Conservation (phyloP, 805 yeast species). For the Candida silvatica region DNA sequence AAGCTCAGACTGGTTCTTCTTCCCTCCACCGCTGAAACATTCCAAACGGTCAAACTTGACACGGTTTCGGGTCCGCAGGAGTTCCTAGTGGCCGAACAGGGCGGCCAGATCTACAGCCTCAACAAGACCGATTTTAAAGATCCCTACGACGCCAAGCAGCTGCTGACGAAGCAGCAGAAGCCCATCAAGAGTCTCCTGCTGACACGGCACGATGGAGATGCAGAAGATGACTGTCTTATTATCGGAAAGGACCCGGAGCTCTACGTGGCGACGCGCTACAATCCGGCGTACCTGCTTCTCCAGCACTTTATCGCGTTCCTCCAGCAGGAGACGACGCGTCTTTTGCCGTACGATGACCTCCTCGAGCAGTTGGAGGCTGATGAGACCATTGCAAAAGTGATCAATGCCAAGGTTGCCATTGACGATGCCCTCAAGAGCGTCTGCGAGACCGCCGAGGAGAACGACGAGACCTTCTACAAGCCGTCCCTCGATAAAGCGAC, state of each 20-base stretch:
- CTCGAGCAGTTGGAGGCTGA: constrained; percentile 23
- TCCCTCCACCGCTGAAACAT: constrained; percentile 5
- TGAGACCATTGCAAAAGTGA: constrained; percentile 9
- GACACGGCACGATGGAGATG: constrained; percentile 12
- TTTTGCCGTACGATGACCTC: constrained; percentile 35
- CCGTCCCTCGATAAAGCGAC: constrained; percentile 31
- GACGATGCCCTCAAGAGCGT: constrained; percentile 22
- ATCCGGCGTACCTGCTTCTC: constrained; percentile 31
- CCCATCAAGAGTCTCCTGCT: constrained; percentile 35
- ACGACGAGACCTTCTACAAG: constrained; percentile 36
- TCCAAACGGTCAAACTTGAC: background rate
- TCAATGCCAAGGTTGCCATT: constrained; percentile 20
- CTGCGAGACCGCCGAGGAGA: constrained; percentile 32
- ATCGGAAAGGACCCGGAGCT: constrained; percentile 31
- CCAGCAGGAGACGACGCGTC: constrained; percentile 22
- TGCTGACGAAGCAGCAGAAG: constrained; percentile 20
- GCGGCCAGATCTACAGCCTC: constrained; percentile 28
- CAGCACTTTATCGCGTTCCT: constrained; percentile 23
- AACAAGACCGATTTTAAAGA: constrained; percentile 30
- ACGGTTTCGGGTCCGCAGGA: constrained; percentile 4
- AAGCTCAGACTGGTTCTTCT: constrained; percentile 9
- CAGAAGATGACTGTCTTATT: constrained; percentile 24
- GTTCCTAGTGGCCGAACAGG: constrained; percentile 8
- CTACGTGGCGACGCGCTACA: constrained; percentile 32
- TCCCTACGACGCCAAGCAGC: constrained; percentile 20